A percentile compares a stretch with the other conserved stretches of the same genome.
Conservation (phyloP, 2,329 filamentous ascomycete species). For the Pseudogymnoascus sp. region DNA sequence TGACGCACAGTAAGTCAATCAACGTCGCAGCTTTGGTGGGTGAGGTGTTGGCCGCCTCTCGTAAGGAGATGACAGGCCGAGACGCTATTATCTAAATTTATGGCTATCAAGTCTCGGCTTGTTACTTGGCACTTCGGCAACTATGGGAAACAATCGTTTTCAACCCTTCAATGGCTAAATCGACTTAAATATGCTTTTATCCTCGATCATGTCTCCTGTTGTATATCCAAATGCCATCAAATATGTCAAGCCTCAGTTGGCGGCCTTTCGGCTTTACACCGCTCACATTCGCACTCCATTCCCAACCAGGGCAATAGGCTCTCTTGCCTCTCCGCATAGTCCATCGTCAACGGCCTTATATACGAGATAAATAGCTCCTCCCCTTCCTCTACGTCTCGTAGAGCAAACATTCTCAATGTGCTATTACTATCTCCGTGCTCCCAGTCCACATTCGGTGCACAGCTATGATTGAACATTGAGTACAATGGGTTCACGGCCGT, state of each 20-base stretch:
- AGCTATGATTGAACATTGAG: slow-evolving; percentile 32
- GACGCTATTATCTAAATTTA: slow-evolving; percentile 5
- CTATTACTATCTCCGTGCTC: slow-evolving; percentile 24
- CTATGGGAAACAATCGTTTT: background rate
- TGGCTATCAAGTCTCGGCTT: background rate
- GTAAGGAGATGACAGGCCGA: background rate
- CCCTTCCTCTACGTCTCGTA: slow-evolving; percentile 21
- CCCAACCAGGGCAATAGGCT: slow-evolving; percentile 18
- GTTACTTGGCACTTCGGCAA: slow-evolving; percentile 1
- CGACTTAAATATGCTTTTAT: slow-evolving; percentile 3
- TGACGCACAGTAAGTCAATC: background rate
- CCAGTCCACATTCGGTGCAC: slow-evolving; percentile 29
- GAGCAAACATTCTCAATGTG: slow-evolving; percentile 25
- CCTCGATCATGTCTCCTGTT: background rate
- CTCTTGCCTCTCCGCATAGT: slow-evolving; percentile 12
- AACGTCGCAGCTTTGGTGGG: background rate
- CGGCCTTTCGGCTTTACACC: slow-evolving; percentile 1
- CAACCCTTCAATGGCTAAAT: background rate
- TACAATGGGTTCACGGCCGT: slow-evolving; percentile 28
- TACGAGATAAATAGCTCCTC: slow-evolving; percentile 26
- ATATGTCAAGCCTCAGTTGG: background rate
- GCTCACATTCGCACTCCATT: slow-evolving; percentile 13
- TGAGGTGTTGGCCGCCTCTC: background rate
- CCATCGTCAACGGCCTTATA: slow-evolving; percentile 18
- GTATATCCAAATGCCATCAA: background rate